Base-by-base conservation (phyloP, 129 eudicot genomes). In the Saussurea involucrata region DNA sequence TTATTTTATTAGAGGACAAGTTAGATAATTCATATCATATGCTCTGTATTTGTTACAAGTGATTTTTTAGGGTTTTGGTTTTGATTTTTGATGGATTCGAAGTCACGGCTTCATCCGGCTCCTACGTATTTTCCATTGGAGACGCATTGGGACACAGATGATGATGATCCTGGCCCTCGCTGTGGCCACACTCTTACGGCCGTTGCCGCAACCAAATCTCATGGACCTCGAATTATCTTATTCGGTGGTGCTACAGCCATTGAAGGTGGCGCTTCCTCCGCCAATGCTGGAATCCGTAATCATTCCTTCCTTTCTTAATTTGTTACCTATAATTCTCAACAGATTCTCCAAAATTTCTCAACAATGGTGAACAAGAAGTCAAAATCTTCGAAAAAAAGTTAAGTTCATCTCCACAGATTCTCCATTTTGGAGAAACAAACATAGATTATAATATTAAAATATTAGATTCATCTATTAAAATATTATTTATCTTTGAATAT, bases 161-260 rank as follows among this genome's bases (percentile, higher is more conserved):
- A 92, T 0, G 97, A 95, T 60, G 85, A 87, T 17, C 97, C 99
- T 9, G 99, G 97, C 40, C 92, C 95, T 18, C 96, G 96, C 15
- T 95, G 99, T 32, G 90, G 85, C 46, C 99, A 95, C 79, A 89
- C 99, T 44, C 96, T 92, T 60, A 95, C 99, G 0, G 94, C 96
- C 66, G 90, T 95, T 32, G 88, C 96, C 28, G 84, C 90, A n/a
- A 91, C 98, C 68, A 95, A 85, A 64, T 76, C 90, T 76, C 92
- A 88, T 6, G 98, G 97, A 20, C 96, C 97, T 60, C 83, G 98
- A 21, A 92, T 95, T 21, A 88, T 95, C 17, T 82, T 95, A 18
- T 95, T 95, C 69, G 97, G 97, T 29, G 96, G 96, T 18, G 98
- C 98, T 73, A 91, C 97, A 24, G 94, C 97, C 49, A 89, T 95